Evolutionary conservation across 2,329 filamentous ascomycete species (phyloP).

Genomic region (Monosporascus sp.): DNA sequence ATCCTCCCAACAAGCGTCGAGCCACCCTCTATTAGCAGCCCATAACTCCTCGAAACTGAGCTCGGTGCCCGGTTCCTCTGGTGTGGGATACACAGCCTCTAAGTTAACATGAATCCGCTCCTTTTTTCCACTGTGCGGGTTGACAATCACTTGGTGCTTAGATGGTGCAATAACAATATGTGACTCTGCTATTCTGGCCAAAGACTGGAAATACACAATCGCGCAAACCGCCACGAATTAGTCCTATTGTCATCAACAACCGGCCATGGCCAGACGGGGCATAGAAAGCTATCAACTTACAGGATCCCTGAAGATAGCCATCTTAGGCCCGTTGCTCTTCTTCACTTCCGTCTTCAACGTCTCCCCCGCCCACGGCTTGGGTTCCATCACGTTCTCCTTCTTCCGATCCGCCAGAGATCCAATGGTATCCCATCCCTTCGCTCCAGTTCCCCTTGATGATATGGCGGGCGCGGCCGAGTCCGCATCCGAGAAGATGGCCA

Average conservation of each 20-base stretch:
- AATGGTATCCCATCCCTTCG: conserved; percentile 87
- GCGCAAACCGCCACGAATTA: conserved; percentile 60
- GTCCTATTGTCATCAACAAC: conserved; percentile 93
- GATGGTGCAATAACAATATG: conserved; percentile 65
- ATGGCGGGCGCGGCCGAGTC: conserved; percentile 55
- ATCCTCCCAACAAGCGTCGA: conserved; percentile 53
- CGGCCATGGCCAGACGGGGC: conserved; percentile 40
- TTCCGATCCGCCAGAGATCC: conserved; percentile 80
- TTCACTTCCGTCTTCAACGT: conserved; percentile 83
- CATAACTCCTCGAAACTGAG: conserved; percentile 89
- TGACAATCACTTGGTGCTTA: conserved; percentile 73
- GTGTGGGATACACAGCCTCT: conserved; percentile 76
- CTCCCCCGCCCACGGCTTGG: conserved; percentile 88
- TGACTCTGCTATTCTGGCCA: conserved; percentile 54
- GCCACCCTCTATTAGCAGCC: conserved; percentile 68
- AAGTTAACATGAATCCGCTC: conserved; percentile 87
- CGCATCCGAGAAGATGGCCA: conserved; percentile 84
- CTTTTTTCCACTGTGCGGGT: conserved; percentile 74
- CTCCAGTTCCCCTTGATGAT: conserved; percentile 45
- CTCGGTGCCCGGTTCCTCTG: conserved; percentile 65
- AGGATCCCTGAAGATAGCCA: conserved; percentile 92
- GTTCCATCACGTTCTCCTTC: conserved; percentile 86
- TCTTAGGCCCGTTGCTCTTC: conserved; percentile 70
- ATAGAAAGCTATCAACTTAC: conserved; percentile 56
- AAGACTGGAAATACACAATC: conserved; percentile 47